Evolutionary conservation across 495 filamentous ascomycete genomes (phyloP).

Genomic region (Penicillium tannophilum): DNA sequence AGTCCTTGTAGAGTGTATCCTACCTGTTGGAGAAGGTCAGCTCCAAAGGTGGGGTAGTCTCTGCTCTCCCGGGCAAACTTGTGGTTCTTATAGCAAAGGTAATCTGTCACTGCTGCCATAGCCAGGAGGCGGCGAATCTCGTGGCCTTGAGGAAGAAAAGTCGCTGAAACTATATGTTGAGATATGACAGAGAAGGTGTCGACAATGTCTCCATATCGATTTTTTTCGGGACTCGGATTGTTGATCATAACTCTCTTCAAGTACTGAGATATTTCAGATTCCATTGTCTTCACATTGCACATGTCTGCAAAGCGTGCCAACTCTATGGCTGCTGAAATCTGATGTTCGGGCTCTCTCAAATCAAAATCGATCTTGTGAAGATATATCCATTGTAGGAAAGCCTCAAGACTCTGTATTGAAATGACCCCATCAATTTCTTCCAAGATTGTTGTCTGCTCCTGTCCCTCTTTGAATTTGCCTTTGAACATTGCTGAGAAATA

Average conservation of each 20-base stretch:
- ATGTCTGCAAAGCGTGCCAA: conserved; percentile 3
- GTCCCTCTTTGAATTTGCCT: conserved; percentile 28
- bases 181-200: neutral
- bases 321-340: conserved; percentile 24
- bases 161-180: neutral
- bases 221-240: neutral
- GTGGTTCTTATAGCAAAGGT: too few relatives aligned
- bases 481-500: conserved; percentile 35
- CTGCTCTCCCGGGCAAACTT: too few relatives aligned
- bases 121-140: too few relatives aligned
- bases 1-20: too few relatives aligned
- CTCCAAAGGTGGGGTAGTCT: too few relatives aligned
- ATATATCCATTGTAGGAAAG: conserved; percentile 33
- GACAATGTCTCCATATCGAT: too few relatives aligned
- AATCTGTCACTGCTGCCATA: too few relatives aligned
- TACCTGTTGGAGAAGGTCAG: too few relatives aligned
- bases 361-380: conserved; percentile 20
- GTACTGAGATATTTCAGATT: neutral
- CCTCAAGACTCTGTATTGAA: conserved; percentile 26
- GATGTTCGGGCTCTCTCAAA: conserved; percentile 10
- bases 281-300: neutral
- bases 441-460: conserved; percentile 25
- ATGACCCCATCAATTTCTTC: conserved; percentile 31
- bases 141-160: too few relatives aligned
- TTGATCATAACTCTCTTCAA: neutral